Base-by-base conservation (phyloP, 2,329 filamentous ascomycete species). In the Beauveria sp. region DNA sequence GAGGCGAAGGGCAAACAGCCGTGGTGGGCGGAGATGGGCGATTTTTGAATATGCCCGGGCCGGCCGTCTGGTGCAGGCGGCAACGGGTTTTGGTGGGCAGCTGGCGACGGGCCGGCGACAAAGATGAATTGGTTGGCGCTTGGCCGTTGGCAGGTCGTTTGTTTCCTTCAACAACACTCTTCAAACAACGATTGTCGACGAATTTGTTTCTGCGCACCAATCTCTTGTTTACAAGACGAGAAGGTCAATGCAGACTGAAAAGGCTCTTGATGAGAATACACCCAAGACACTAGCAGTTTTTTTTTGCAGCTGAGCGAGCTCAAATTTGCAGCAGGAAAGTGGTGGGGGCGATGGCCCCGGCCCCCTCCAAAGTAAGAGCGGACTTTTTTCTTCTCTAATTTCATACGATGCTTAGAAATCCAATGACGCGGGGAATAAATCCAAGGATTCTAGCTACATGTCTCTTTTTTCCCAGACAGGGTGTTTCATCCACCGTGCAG, bases 381-480 rank as follows among this genome's bases (percentile, higher is more conserved):
- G 34, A 60, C 48, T 48, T 40, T 62, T 53, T 24, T 22, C 28
- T 40, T 26, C 24, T 45, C 24, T 50, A 22, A 20, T 58, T 60
- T 22, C 40, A 45, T 31, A 54, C 46, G 56, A 63, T 63, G 61
- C 61, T 63, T 63, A 63, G 61, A 63, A 63, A 63, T 63, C 61
- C 55, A 60, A 55, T 22, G 49, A 38, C 38, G 45, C 56, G 31
- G 46, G 38, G n/a, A 48, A 45, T 4, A 12, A 49, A 38, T 14
- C 14, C 34, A 6, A 16, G 22, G 24, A 40, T 46, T 57, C 26
- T 48, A 26, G 34, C 40, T 20, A 38, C 34, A 16, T 38, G 34
- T 38, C 34, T 43, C 16, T 28, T 54, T 54, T 43, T 20, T 9
- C 14, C 12, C 3, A 14, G 45, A 5, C 45, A 7, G 45, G 22